These are phyloP conservation scores for Lasiosphaeria miniovina DNA, from an alignment of 495 filamentous ascomycete species.

Conservation along the genomic window DNA sequence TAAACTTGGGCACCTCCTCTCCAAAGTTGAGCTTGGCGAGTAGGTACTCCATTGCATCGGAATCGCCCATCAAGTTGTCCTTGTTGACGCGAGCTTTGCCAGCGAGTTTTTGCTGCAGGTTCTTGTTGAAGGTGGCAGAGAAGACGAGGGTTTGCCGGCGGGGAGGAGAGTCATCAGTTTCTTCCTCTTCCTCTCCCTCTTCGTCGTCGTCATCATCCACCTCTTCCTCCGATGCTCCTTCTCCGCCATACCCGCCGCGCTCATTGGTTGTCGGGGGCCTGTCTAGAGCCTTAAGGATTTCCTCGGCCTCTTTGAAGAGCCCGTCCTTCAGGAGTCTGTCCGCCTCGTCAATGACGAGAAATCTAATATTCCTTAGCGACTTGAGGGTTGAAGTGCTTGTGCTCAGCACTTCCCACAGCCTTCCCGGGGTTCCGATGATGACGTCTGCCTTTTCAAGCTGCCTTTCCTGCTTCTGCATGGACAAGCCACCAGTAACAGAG, in stretches of 20 bases:
- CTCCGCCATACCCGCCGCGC: conserved; percentile 31
- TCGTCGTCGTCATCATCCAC: conserved; percentile 30
- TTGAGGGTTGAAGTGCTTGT: conserved; percentile 48
- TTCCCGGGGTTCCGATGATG: conserved; percentile 85
- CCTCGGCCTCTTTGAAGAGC: conserved; percentile 88
- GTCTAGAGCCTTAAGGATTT: conserved; percentile 77
- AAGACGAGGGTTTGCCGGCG: conserved; percentile 86
- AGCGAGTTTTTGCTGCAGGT: conserved; percentile 82
- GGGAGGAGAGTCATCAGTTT: conserved; percentile 18
- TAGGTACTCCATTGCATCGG: conserved; percentile 88
- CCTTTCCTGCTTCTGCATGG: conserved; percentile 87
- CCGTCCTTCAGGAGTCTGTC: conserved; percentile 90
- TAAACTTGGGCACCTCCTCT: conserved; percentile 77
- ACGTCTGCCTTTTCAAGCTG: conserved; percentile 76
- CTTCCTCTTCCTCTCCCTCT: conserved; percentile 30
- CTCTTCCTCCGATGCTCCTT: conserved; percentile 30
- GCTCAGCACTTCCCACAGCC: conserved; percentile 91
- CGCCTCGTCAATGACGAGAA: conserved; percentile 90
- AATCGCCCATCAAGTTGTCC: conserved; percentile 57
- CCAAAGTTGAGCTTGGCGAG: conserved; percentile 86
- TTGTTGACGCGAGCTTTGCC: conserved; percentile 61
- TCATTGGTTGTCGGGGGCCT: conserved; percentile 39
- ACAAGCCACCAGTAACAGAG: conserved; percentile 85
- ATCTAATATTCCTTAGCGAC: conserved; percentile 67
- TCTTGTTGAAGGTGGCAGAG: conserved; percentile 91